These are phyloP conservation scores for Coemansia sp. DNA, from an alignment of 192 early-diverging fungal species.

Conservation along the genomic window DNA sequence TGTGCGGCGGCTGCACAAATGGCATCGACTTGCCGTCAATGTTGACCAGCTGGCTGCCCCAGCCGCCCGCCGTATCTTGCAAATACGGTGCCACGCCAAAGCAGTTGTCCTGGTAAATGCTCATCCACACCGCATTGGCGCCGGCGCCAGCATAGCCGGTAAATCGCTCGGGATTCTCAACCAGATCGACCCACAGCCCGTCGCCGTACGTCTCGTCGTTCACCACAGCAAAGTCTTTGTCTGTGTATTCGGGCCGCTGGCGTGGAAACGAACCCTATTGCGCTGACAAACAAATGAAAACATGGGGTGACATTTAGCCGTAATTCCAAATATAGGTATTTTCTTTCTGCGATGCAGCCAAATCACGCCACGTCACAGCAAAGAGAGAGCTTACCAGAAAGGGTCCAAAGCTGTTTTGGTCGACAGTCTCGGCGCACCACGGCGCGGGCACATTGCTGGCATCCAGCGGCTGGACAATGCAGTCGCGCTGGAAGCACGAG, in stretches of 20 bases:
- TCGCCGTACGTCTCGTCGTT: slow-evolving; percentile 74
- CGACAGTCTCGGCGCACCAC: slow-evolving; percentile 63
- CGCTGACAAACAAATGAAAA: background rate
- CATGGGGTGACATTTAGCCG: slow-evolving; percentile 4
- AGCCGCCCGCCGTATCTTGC: slow-evolving; percentile 59
- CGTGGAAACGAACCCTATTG: slow-evolving; percentile 25
- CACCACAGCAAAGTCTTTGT: slow-evolving; percentile 85
- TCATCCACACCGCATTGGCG: slow-evolving; percentile 85
- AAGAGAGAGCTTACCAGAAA: slow-evolving; percentile 41
- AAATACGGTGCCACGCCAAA: slow-evolving; percentile 69
- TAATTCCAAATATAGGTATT: slow-evolving; percentile 6
- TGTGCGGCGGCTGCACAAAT: slow-evolving; percentile 57
- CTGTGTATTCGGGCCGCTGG: slow-evolving; percentile 62
- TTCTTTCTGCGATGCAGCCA: background rate
- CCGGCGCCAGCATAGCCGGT: slow-evolving; percentile 93
- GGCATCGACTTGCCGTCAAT: slow-evolving; percentile 45
- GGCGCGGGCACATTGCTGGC: slow-evolving; percentile 62
- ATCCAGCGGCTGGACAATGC: slow-evolving; percentile 79
- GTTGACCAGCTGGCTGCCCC: slow-evolving; percentile 53
- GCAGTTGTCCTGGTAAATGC: slow-evolving; percentile 99
- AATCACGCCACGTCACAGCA: slow-evolving; percentile 35
- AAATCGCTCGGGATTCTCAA: slow-evolving; percentile 93
- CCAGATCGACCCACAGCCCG: slow-evolving; percentile 85
- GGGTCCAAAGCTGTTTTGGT: slow-evolving; percentile 69
- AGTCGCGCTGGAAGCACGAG: slow-evolving; percentile 80